These are phyloP conservation scores for Penicillium sclerotigenum DNA, from an alignment of 2,329 filamentous ascomycete genomes.

Conservation along the genomic window DNA sequence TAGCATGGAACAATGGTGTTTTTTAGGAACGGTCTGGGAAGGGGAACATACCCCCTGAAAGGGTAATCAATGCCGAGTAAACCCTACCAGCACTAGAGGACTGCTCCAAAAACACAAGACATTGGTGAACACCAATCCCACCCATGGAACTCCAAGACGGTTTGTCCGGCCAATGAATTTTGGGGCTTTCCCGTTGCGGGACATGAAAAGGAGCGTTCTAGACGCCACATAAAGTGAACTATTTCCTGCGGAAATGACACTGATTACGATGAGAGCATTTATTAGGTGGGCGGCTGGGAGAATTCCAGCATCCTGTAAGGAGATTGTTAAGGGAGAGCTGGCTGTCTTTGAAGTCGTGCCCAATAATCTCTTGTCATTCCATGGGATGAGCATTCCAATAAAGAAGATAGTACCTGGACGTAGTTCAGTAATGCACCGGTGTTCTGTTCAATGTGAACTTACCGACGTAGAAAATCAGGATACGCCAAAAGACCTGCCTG, in stretches of 20 bases:
- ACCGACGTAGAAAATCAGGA: constrained; percentile 59
- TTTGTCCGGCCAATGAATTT: constrained; percentile 66
- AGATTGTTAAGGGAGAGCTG: constrained; percentile 70
- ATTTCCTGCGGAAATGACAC: constrained; percentile 69
- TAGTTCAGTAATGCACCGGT: not conserved
- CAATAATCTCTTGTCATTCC: constrained; percentile 62
- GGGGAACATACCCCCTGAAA: constrained; percentile 31
- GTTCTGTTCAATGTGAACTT: not conserved
- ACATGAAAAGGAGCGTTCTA: constrained; percentile 72
- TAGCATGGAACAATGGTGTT: not conserved
- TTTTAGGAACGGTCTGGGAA: not conserved
- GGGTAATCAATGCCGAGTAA: constrained; percentile 32
- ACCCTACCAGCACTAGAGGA: constrained; percentile 32
- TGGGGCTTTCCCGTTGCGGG: constrained; percentile 69
- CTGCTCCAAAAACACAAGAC: constrained; percentile 43
- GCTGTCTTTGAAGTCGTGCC: constrained; percentile 61
- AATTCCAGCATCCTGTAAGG: constrained; percentile 71
- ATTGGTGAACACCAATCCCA: constrained; percentile 66
- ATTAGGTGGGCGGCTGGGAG: constrained; percentile 70
- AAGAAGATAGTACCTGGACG: constrained; percentile 63
- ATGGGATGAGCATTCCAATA: constrained; percentile 70
- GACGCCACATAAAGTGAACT: constrained; percentile 74
- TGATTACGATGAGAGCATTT: constrained; percentile 73
- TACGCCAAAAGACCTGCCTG: constrained; percentile 42
- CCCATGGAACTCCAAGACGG: constrained; percentile 57